These are phyloP conservation scores for Periconia macrospinosa DNA, from an alignment of 2,329 filamentous ascomycete genomes.

Conservation along the genomic window DNA sequence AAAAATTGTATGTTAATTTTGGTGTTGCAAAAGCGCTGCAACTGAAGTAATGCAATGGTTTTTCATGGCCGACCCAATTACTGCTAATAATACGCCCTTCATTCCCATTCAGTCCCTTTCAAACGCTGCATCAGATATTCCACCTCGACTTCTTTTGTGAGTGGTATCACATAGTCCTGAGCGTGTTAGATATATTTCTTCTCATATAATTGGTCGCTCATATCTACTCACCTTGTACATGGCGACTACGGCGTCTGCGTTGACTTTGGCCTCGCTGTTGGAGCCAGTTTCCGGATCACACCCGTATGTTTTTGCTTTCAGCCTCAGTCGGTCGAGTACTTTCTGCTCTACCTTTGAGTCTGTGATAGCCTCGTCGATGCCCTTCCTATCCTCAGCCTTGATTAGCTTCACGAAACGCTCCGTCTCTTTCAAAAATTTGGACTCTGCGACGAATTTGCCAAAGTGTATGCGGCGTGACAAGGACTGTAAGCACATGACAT, in stretches of 20 bases:
- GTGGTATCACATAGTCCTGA: conserved; percentile 82
- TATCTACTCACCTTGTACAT: conserved; percentile 40
- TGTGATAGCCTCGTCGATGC: conserved; percentile 88
- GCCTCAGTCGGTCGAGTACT: conserved; percentile 79
- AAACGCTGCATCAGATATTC: conserved; percentile 97
- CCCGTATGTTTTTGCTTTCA: conserved; percentile 93
- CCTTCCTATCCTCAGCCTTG: conserved; percentile 74
- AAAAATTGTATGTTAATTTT: too few relatives aligned
- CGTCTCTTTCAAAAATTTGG: conserved; percentile 84
- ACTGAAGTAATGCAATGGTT: too few relatives aligned
- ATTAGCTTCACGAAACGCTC: conserved; percentile 83
- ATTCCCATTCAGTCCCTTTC: conserved; percentile 57
- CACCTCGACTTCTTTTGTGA: conserved; percentile 98
- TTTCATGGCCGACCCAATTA: not conserved
- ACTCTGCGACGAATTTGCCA: conserved; percentile 97
- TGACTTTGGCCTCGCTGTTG: conserved; percentile 74
- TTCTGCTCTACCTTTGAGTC: conserved; percentile 86
- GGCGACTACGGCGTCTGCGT: conserved; percentile 70
- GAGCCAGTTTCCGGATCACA: conserved; percentile 74
- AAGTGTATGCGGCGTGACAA: conserved; percentile 92
- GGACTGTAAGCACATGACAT: conserved; percentile 87
- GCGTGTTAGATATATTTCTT: not conserved
- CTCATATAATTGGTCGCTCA: not conserved
- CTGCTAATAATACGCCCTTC: not conserved
- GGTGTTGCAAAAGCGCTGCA: too few relatives aligned